Evolutionary conservation across 208 protist species (phyloP), one percentile per base, ranked within the genome.

Genomic region (Crithidia fasciculata): DNA sequence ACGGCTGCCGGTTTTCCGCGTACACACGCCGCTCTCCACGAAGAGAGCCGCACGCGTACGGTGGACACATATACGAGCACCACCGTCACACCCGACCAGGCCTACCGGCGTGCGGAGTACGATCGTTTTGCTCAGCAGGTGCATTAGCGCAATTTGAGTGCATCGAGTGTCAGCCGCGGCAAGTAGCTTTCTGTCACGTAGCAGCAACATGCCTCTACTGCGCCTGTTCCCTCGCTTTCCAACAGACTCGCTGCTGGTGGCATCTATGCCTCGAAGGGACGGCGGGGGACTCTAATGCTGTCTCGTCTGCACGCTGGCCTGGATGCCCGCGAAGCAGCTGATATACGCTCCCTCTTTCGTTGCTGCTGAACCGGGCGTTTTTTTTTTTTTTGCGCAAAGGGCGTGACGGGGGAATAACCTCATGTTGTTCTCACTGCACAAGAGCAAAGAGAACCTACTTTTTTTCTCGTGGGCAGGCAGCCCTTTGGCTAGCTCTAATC

Each of bases 41-140:
- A 81, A 13, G 69, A 81, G 49, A 80, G 74, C n/a, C 49, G 54
- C n/a, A 80, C 76, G 18, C 66, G 69, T 9, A 82, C 77, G 0
- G 65, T 82, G 53, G 69, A 70, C 28, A 67, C 64, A 13, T 75
- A 72, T 39, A 36, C 76, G 3, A 81, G 76, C 50, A 61, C 59
- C 37, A 68, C 69, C 13, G 18, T 67, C 18, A 74, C 69, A 8
- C 69, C 69, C 19, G 70, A 68, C 43, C 49, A 75, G 41, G 40
- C 55, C 0, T 73, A 65, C 57, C 53, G 47, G n/a, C 53, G 59
- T 4, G 43, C 8, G n/a, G 58, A 78, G 18, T 67, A 58, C 8
- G 49, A 50, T 1, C 36, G 43, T 0, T 72, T 19, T 39, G 44
- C 41, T 10, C 73, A 78, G 59, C 66, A 28, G 19, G 66, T 72